Conservation (phyloP, 2,329 filamentous ascomycete species). For the Aspergillus niger region DNA sequence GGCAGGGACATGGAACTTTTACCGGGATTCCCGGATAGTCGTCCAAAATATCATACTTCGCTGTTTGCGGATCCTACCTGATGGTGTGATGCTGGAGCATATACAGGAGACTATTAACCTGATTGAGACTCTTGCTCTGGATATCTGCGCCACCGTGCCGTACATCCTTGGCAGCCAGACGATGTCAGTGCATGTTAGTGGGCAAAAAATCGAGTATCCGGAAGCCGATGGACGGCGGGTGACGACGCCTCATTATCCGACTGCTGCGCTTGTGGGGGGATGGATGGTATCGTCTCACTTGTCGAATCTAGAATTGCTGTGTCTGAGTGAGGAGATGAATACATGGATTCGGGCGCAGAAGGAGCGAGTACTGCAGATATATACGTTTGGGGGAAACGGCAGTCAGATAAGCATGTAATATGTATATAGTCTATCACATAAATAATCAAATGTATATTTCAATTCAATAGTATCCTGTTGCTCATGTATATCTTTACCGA, state of each 20-base stretch:
- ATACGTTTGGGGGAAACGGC: conserved; percentile 15
- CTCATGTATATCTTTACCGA: too few species aligned
- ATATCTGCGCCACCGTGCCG: conserved; percentile 32
- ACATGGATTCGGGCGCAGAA: conserved; percentile 29
- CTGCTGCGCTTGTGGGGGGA: conserved; percentile 29
- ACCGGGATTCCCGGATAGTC: conserved; percentile 32
- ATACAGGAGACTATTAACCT: conserved; percentile 8
- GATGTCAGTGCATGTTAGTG: conserved; percentile 24
- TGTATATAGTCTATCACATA: not conserved
- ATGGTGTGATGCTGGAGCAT: not conserved
- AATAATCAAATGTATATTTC: not conserved
- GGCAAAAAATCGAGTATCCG: conserved; percentile 27
- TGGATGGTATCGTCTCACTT: conserved; percentile 27
- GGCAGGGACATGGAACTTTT: conserved; percentile 32
- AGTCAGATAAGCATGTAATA: not conserved
- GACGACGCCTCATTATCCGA: conserved; percentile 23
- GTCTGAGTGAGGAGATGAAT: conserved; percentile 21
- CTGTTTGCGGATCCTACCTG: conserved; percentile 24
- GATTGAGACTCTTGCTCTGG: conserved; percentile 25
- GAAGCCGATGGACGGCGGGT: conserved; percentile 22
- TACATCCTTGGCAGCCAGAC: conserved; percentile 31
- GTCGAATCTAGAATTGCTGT: conserved; percentile 24
- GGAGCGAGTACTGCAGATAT: conserved; percentile 28
- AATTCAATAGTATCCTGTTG: not conserved
- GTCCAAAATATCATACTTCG: conserved; percentile 31